These are phyloP conservation scores for Helicocarpus griseus DNA, from an alignment of 2,329 filamentous ascomycete genomes.

Conservation along the genomic window DNA sequence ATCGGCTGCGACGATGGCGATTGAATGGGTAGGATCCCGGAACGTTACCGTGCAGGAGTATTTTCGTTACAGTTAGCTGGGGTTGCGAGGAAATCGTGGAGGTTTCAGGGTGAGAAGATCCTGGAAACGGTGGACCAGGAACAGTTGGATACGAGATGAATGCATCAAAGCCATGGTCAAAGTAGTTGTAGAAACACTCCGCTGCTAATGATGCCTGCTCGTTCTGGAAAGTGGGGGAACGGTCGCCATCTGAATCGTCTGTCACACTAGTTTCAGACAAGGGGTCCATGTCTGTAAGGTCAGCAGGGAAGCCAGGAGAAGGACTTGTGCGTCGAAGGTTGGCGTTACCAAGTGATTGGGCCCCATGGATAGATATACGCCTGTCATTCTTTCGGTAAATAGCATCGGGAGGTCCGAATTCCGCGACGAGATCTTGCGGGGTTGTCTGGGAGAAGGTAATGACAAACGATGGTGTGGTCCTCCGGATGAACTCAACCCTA, in stretches of 20 bases:
- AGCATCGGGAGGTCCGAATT: constrained; percentile 85
- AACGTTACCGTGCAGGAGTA: constrained; percentile 90
- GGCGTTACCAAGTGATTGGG: constrained; percentile 45
- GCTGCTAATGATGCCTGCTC: constrained; percentile 44
- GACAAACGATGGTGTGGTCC: constrained; percentile 56
- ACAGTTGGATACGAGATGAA: constrained; percentile 69
- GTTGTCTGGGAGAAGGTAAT: constrained; percentile 78
- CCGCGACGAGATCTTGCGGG: constrained; percentile 80
- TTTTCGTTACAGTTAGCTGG: constrained; percentile 73
- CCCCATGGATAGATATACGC: constrained; percentile 69
- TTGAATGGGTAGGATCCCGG: constrained; percentile 97
- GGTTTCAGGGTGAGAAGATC: constrained; percentile 23
- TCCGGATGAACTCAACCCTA: constrained; percentile 65
- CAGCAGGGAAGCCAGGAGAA: constrained; percentile 26
- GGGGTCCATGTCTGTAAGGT: constrained; percentile 59
- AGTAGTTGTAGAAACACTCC: constrained; percentile 91
- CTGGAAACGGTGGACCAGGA: constrained; percentile 55
- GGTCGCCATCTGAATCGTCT: constrained; percentile 57
- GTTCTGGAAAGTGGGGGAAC: constrained; percentile 45
- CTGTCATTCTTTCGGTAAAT: constrained; percentile 89
- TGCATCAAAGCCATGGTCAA: constrained; percentile 87
- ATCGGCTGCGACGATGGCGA: constrained; percentile 78
- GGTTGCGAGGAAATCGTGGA: constrained; percentile 36
- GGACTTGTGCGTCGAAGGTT: constrained; percentile 30
- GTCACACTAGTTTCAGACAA: constrained; percentile 63